Evolutionary conservation across 179 eudicot species (phyloP).

Genomic region (Sideroxylon spinosum): DNA sequence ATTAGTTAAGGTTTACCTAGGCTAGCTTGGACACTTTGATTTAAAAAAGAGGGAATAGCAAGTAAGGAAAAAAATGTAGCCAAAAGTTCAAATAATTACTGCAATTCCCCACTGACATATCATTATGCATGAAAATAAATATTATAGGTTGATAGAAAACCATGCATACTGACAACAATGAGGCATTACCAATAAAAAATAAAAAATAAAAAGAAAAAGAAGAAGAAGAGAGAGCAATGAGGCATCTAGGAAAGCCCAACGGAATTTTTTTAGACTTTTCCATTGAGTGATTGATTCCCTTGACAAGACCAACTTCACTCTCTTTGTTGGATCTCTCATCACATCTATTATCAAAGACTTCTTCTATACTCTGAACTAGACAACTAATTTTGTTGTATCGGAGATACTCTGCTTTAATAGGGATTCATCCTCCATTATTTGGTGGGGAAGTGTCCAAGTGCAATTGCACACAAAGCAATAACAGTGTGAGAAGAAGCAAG

Average conservation of each 20-base stretch:
- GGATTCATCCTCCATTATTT: slow-evolving; percentile 79
- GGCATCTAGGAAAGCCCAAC: background rate
- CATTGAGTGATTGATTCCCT: slow-evolving; percentile 36
- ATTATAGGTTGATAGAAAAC: background rate
- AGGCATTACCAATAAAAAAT: too few relatives aligned
- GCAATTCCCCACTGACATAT: background rate
- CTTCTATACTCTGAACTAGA: slow-evolving; percentile 75
- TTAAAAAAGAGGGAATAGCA: too few relatives aligned
- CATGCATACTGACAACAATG: background rate
- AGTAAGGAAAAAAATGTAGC: background rate
- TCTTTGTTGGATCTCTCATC: slow-evolving; percentile 65
- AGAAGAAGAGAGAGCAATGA: background rate
- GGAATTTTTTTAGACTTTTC: background rate
- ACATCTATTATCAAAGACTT: slow-evolving; percentile 63
- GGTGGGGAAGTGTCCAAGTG: slow-evolving; percentile 71
- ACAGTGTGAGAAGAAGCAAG: slow-evolving; percentile 53
- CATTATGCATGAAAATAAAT: background rate
- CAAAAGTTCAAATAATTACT: background rate
- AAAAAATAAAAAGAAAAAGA: too few relatives aligned
- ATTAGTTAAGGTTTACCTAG: too few relatives aligned
- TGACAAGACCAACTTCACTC: slow-evolving; percentile 45
- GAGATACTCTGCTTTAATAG: slow-evolving; percentile 50
- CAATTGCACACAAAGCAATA: slow-evolving; percentile 65
- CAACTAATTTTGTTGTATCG: slow-evolving; percentile 50
- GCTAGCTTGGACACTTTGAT: too few relatives aligned